Percentiles rank a stretch among this genome's conserved stretches.
phyloP scores from a whole-genome alignment of 306 rosid species.

The Rubus parviflorus region DNA sequence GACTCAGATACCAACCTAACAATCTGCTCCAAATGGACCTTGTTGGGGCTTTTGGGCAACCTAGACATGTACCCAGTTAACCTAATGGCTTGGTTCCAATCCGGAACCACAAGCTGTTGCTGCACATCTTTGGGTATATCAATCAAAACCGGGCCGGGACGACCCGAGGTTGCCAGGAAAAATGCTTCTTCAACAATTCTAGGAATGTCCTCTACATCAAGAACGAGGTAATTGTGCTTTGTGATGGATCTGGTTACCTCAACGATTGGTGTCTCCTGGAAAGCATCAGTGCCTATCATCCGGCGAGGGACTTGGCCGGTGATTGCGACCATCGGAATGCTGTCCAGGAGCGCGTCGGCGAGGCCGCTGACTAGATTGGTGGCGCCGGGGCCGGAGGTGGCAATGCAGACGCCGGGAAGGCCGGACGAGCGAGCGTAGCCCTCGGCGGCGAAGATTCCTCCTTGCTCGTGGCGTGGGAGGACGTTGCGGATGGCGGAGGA shows the following conservation, averaged over 20 bases:
- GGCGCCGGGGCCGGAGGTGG: conserved; percentile 96
- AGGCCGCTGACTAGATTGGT: conserved; percentile 86
- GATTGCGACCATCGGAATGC: conserved; percentile 72
- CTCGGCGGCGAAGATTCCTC: conserved; percentile 85
- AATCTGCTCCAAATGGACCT: conserved; percentile 53
- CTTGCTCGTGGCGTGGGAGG: conserved; percentile 92
- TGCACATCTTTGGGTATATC: conserved; percentile 88
- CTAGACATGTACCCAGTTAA: conserved; percentile 62
- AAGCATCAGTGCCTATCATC: conserved; percentile 94
- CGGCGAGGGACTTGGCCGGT: conserved; percentile 88
- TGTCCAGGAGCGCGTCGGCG: conserved; percentile 75
- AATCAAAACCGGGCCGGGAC: conserved; percentile 83
- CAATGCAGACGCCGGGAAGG: conserved; percentile 77
- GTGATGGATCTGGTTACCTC: conserved; percentile 90
- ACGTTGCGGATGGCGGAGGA: conserved; percentile 58
- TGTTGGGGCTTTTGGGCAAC: conserved; percentile 53
- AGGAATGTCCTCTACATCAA: conserved; percentile 88
- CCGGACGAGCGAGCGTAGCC: conserved; percentile 89
- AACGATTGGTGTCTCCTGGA: conserved; percentile 88
- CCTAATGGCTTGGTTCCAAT: conserved; percentile 52
- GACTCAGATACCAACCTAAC: conserved; percentile 56
- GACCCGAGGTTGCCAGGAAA: conserved; percentile 67
- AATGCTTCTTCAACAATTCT: conserved; percentile 70
- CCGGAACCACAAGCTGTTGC: conserved; percentile 78
- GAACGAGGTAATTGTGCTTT: conserved; percentile 85